Conservation (phyloP, 2,329 filamentous ascomycete species). For the Knoxdaviesia capensis region DNA sequence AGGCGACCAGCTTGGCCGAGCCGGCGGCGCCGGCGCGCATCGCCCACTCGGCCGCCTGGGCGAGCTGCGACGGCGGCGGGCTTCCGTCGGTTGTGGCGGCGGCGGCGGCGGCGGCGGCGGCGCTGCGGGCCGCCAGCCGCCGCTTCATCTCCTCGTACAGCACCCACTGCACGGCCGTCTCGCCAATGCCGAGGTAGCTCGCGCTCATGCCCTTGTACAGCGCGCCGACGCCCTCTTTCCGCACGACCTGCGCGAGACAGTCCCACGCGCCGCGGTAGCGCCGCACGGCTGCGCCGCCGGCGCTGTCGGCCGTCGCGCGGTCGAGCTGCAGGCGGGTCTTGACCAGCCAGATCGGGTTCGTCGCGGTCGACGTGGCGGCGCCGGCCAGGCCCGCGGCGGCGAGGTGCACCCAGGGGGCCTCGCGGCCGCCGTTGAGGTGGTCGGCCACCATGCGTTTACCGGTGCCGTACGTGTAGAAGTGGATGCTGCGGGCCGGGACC, state of each 20-base stretch:
- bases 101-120: constrained; percentile 14
- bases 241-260: constrained; percentile 64
- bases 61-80: constrained; percentile 32
- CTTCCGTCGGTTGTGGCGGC: no score
- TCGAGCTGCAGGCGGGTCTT: constrained; percentile 88
- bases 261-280: constrained; percentile 78
- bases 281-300: constrained; percentile 31
- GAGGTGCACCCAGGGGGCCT: constrained; percentile 60
- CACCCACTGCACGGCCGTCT: constrained; percentile 84
- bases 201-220: constrained; percentile 83
- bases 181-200: constrained; percentile 76
- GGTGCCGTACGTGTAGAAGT: constrained; percentile 87
- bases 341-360: constrained; percentile 91
- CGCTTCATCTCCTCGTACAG: constrained; percentile 86
- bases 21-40: constrained; percentile 66
- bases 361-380: constrained; percentile 72
- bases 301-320: constrained; percentile 52
- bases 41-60: constrained; percentile 51
- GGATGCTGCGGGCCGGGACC: constrained; percentile 75
- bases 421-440: constrained; percentile 48
- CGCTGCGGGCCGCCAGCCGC: constrained; percentile 44
- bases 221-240: constrained; percentile 60
- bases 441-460: constrained; percentile 66
- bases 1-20: constrained; percentile 67
- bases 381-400: constrained; percentile 59